Base-by-base conservation (phyloP, 148 eudicot species). In the Fagopyrum esculentum region DNA sequence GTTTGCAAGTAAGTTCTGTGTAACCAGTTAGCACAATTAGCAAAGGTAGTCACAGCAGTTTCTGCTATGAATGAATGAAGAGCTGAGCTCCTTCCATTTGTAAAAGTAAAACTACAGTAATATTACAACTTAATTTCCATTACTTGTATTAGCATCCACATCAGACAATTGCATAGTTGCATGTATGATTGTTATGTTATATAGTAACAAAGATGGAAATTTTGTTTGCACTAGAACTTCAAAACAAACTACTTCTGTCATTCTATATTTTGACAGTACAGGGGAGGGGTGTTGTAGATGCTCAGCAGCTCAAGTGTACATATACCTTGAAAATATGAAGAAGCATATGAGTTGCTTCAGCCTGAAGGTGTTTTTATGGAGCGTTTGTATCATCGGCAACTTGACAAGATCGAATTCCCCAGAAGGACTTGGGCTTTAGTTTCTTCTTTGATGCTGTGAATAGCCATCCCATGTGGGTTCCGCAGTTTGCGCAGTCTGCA, bases 381-480 rank as follows among this genome's bases (percentile, higher is more conserved):
- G 71, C 71, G 1, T 74, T 77, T 46, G 77, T 83, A 56, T 83
- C 86, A 57, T 92, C 98, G 17, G 89, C 92, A 74, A 95, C 84
- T 82, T 89, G 95, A 74, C 90, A 87, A 76, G 91, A 85, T 59
- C 97, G 82, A 76, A 91, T 83, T 59, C 92, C 98, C 90, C 93
- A 95, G 83, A 95, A 95, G 43, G 91, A 85, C 76, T 76, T 84
- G 46, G 97, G 98, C 64, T 84, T 85, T 82, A 92, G 48, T 80
- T 80, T 89, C 89, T 84, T 89, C 73, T 76, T 84, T 48, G 90
- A 83, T 4, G 99, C 92, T 6, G 96, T 90, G 70, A 95, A 95
- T 71, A 87, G 81, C 99, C 97, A 95, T 7, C 99, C 99, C 92
- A 95, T 80, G 47, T 89, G 97, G 61, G 80, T 78, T 79, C 86